These are phyloP conservation scores for Arabis alpina DNA, from an alignment of 345 rosid genomes.

Conservation along the genomic window DNA sequence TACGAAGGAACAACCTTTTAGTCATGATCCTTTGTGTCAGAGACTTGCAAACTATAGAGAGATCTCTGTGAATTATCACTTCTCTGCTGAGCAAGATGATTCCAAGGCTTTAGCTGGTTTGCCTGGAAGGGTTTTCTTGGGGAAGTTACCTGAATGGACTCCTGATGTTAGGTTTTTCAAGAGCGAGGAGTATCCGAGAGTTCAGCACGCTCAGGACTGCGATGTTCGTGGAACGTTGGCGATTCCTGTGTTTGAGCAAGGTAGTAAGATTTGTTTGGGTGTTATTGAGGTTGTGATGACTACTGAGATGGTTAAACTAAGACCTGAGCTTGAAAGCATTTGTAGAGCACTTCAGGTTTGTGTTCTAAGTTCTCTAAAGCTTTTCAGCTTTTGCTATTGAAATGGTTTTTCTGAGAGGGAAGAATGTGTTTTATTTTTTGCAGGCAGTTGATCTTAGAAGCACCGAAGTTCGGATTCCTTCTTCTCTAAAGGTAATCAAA, in stretches of 20 bases:
- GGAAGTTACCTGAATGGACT: constrained; percentile 92
- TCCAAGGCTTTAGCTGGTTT: constrained; percentile 67
- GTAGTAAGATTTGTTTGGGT: constrained; percentile 81
- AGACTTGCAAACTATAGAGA: constrained; percentile 76
- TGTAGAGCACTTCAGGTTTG: constrained; percentile 90
- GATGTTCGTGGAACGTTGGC: constrained; percentile 90
- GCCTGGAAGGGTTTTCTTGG: constrained; percentile 87
- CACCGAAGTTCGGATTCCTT: constrained; percentile 49
- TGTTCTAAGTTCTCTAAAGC: constrained; percentile 13
- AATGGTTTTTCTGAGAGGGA: neutral
- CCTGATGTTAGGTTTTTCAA: constrained; percentile 90
- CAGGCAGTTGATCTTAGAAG: constrained; percentile 93
- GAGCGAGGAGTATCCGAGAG: constrained; percentile 82
- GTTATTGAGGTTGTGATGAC: constrained; percentile 92
- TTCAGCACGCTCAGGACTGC: constrained; percentile 69
- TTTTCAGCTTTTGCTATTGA: constrained; percentile 14
- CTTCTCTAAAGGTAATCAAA: constrained; percentile 55
- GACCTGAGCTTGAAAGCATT: constrained; percentile 77
- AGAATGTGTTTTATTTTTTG: neutral
- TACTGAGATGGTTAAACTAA: constrained; percentile 64
- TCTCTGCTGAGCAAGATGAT: constrained; percentile 70
- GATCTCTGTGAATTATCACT: constrained; percentile 73
- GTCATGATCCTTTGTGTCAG: constrained; percentile 59
- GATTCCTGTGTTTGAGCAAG: constrained; percentile 89
- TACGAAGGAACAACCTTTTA: constrained; percentile 70